A percentile compares a stretch with the other conserved stretches of the same genome.
Evolutionary conservation across 1,284 basidiomycete species (phyloP).

Genomic region (Ceratobasidium theobromae): DNA sequence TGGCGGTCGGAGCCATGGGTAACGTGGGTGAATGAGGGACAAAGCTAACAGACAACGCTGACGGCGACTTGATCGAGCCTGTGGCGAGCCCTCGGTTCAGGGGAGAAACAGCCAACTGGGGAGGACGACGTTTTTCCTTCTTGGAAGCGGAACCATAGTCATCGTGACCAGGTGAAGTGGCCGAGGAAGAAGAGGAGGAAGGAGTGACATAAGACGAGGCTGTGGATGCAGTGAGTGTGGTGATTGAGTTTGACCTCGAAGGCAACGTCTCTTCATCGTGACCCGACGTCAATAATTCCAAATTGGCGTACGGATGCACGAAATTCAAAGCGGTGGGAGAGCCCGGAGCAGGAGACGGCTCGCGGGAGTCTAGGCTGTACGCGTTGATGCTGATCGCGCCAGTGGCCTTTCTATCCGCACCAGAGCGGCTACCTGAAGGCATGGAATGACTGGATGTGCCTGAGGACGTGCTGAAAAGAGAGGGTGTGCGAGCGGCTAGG

Average conservation of each 20-base stretch:
- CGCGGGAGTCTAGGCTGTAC: constrained; percentile 12
- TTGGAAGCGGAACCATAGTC: not conserved
- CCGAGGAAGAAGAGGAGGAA: constrained; percentile 17
- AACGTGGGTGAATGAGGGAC: not conserved
- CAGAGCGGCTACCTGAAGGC: not conserved
- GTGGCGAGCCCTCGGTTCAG: not conserved
- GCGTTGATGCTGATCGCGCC: constrained; percentile 1
- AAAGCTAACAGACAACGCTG: constrained; percentile 15
- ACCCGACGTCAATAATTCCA: constrained; percentile 1
- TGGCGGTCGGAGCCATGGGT: not conserved
- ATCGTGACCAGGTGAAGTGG: constrained; percentile 8
- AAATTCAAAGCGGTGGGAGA: constrained; percentile 14
- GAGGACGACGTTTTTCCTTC: constrained; percentile 28
- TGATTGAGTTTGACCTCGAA: constrained; percentile 17
- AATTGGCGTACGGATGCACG: constrained; percentile 24
- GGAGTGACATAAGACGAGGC: constrained; percentile 14
- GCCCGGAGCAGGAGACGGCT: constrained; percentile 1
- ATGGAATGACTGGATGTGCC: not conserved
- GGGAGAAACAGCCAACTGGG: constrained; percentile 17
- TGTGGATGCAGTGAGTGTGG: constrained; percentile 27
- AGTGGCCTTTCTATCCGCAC: not conserved
- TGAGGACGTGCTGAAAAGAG: constrained; percentile 24
- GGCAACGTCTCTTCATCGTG: not conserved
- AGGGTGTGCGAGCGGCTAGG: constrained; percentile 3
- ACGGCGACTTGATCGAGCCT: constrained; percentile 10